A percentile compares a stretch with the other conserved stretches of the same genome.
Evolutionary conservation across 768 basidiomycete genomes (phyloP).

Genomic region (Naematelia encephala): DNA sequence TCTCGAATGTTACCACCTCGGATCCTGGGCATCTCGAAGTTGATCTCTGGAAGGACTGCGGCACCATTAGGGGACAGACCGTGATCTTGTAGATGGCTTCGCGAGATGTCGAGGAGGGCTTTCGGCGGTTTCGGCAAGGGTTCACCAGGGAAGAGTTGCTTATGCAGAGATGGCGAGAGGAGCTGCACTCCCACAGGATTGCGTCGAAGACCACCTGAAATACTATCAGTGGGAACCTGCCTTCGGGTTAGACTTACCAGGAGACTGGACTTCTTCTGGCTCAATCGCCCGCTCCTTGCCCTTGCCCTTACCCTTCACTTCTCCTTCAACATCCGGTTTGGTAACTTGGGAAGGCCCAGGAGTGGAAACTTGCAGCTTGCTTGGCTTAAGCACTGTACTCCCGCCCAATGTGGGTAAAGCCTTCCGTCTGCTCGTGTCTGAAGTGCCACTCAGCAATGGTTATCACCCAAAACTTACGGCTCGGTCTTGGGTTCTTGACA

Average conservation of each 20-base stretch:
- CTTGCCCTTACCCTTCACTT: constrained; percentile 6
- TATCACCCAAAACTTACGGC: neutral
- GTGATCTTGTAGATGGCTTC: constrained; percentile 74
- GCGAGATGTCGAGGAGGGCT: constrained; percentile 69
- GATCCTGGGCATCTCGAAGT: constrained; percentile 77
- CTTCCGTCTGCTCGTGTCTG: neutral
- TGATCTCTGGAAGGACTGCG: constrained; percentile 73
- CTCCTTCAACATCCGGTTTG: neutral
- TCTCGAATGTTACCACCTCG: constrained; percentile 77
- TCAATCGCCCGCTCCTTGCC: constrained; percentile 26
- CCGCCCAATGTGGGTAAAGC: neutral
- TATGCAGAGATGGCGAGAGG: constrained; percentile 73
- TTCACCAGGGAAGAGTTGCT: constrained; percentile 65
- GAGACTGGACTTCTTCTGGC: neutral
- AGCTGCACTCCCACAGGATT: constrained; percentile 93
- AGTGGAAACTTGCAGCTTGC: neutral
- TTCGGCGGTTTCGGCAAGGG: constrained; percentile 61
- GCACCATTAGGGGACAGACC: constrained; percentile 74
- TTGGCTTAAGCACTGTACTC: neutral
- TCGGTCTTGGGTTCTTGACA: neutral
- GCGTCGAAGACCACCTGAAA: constrained; percentile 52
- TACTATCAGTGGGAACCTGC: too few relatives aligned
- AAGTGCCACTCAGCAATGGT: neutral
- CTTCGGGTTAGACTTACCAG: too few relatives aligned
- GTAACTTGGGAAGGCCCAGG: too few relatives aligned